Conservation (phyloP, 1,284 basidiomycete species). For the Sporisorium exsertum region DNA sequence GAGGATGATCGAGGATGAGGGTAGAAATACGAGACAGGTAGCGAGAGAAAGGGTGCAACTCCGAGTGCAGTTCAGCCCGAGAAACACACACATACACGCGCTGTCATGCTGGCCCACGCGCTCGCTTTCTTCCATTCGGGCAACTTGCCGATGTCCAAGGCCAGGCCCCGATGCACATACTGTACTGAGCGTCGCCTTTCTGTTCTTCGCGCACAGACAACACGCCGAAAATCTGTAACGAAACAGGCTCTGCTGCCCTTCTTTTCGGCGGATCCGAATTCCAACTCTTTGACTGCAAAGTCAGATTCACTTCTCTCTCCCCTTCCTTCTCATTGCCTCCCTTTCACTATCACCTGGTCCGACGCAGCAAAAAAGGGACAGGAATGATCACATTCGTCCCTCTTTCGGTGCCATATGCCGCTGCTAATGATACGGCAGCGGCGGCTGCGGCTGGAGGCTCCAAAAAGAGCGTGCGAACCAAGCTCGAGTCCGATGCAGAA, state of each 20-base stretch:
- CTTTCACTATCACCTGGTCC: not conserved
- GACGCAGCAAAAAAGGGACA: not conserved
- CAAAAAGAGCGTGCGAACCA: constrained; percentile 32
- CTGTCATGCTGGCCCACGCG: constrained; percentile 5
- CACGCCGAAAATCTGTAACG: not conserved
- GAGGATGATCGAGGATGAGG: not conserved
- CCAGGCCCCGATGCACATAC: no score
- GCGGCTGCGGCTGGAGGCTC: constrained; percentile 7
- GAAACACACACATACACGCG: constrained; percentile 1
- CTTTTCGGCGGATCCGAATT: constrained; percentile 7
- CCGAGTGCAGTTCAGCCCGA: constrained; percentile 8
- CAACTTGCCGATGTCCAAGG: constrained; percentile 3
- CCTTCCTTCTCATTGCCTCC: not conserved
- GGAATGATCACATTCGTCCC: constrained; percentile 61
- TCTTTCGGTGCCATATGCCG: constrained; percentile 56
- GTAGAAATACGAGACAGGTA: not conserved
- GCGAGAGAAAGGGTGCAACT: not conserved
- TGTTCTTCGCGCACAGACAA: constrained; percentile 17
- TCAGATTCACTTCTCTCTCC: not conserved
- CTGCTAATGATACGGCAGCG: constrained; percentile 8
- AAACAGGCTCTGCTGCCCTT: constrained; percentile 12
- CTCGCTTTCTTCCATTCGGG: not conserved
- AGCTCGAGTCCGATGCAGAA: constrained; percentile 29
- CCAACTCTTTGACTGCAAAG: not conserved
- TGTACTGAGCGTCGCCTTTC: no score